Base-by-base conservation (phyloP, 1,284 basidiomycete genomes). In the Malassezia pachydermatis region DNA sequence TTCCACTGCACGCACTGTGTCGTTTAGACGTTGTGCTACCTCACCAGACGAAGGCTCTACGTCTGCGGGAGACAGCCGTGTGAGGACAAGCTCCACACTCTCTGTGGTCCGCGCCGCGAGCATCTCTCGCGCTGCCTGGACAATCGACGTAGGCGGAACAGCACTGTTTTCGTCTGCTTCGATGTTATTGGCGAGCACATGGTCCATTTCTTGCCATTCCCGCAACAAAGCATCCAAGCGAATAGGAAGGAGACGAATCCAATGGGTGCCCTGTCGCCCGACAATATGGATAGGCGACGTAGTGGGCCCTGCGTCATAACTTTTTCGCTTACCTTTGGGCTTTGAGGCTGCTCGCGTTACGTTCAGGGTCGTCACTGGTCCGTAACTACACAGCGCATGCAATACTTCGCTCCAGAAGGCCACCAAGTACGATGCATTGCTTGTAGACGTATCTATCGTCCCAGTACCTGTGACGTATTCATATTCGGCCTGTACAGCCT, bases 401-500 rank as follows among this genome's bases (percentile, higher is more conserved):
- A 49, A 38, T 22, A 46, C 37, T 19, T 54, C 51, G 25, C 38
- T 34, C 47, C 43, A 54, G 23, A 45, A 46, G 8, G 33, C 30
- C n/a, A 19, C n/a, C 24, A 54, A 30, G 32, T 27, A 51, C 5
- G 32, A 22, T 9, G 48, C 42, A 41, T 54, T 54, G 2, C 35
- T 45, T 22, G 28, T 16, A 16, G 34, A 20, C 2, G 10, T 17
- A 9, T 10, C 11, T n/a, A n/a, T n/a, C n/a, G n/a, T n/a, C n/a
- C n/a, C n/a, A 2, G 27, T 10, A 17, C 22, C 34, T 0, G 27
- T 20, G 9, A 46, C 5, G 17, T 27, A 51, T 2, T 34, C 16
- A n/a, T 45, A 25, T 32, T 51, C 49, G 2, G 49, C 36, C 7
- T 46, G 20, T 1, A 51, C 49, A 10, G 33, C 19, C 19, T 41